A percentile compares a stretch with the other conserved stretches of the same genome.
These are phyloP conservation scores for Penicillium verhagenii DNA, from an alignment of 495 filamentous ascomycete species.

Conservation along the genomic window DNA sequence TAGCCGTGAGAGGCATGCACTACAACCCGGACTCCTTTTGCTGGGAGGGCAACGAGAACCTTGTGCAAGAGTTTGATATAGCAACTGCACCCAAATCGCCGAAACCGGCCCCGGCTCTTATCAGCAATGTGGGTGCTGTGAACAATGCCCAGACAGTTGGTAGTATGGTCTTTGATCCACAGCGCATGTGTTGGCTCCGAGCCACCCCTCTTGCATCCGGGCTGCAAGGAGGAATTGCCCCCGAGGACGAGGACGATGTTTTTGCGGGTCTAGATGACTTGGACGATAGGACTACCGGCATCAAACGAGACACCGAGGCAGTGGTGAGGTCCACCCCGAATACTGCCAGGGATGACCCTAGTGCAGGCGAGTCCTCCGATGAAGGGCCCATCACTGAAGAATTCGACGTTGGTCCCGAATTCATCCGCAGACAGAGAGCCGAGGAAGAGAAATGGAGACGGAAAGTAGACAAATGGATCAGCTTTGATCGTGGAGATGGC, in stretches of 20 bases:
- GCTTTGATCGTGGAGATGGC: constrained; percentile 40
- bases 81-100: constrained; percentile 44
- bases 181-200: constrained; percentile 93
- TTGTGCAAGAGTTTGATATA: constrained; percentile 69
- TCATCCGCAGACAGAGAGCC: constrained; percentile 80
- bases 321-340: constrained; percentile 32
- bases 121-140: constrained; percentile 74
- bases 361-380: constrained; percentile 51
- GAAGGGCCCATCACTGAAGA: constrained; percentile 90
- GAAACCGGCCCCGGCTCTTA: constrained; percentile 85
- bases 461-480: constrained; percentile 77
- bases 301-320: constrained; percentile 24
- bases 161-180: constrained; percentile 96
- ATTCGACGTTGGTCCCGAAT: constrained; percentile 95
- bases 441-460: constrained; percentile 90
- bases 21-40: constrained; percentile 82
- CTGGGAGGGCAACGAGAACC: constrained; percentile 97
- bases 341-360: constrained; percentile 53
- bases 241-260: constrained; percentile 65
- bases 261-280: constrained; percentile 76
- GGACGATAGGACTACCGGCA: constrained; percentile 53
- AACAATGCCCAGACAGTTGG: constrained; percentile 86
- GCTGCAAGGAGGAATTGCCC: constrained; percentile 22
- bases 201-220: constrained; percentile 47
- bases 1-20: constrained; percentile 89